Evolutionary conservation across 1,139 yeast species (phyloP), one percentile per base, ranked within the genome.

Genomic region (Suhomyces atakaporum): DNA sequence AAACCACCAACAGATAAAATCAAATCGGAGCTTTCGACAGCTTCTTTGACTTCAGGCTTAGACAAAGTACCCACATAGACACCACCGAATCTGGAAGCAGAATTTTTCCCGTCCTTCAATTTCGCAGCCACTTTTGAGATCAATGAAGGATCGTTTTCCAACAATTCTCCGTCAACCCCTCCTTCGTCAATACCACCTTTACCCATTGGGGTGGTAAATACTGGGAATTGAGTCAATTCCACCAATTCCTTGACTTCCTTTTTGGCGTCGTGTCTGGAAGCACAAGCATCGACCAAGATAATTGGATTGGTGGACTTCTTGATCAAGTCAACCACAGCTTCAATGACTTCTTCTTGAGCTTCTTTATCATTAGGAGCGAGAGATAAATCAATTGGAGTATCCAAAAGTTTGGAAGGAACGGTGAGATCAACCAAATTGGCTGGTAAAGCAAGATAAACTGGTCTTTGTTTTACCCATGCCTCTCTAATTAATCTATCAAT

Each of bases 141-240:
- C 41, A 58, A 51, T 9, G 50, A 39, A 13, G 66, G 62, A 45
- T 58, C 62, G 36, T 57, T 54, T 20, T 55, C 57, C 26, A 47
- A 43, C 36, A 56, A 38, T 31, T 53, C 61, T 14, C 63, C 65
- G 40, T 57, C 56, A 22, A 60, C 57, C 24, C 67, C 67, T 39
- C 68, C 63, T 66, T 87, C 96, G 63, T 84, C 81, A 54, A 85
- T 77, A 27, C 78, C 75, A 45, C 89, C 84, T 66, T 86, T 86
- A 64, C 95, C 95, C 95, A 87, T 85, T 47, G 96, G 95, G 35
- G 95, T 86, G 38, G 84, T 84, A 66, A 78, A 86, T 23, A 84
- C 85, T 25, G 95, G 94, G 79, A 81, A 86, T 58, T 84, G 81
- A 31, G 95, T 84, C 36, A 67, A 55, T 49, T 79, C 77, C 38